Percentiles rank a stretch among this genome's conserved stretches.
Evolutionary conservation across 352 stramenopile genomes (phyloP).

Genomic region (Phytophthora cryptogea): DNA sequence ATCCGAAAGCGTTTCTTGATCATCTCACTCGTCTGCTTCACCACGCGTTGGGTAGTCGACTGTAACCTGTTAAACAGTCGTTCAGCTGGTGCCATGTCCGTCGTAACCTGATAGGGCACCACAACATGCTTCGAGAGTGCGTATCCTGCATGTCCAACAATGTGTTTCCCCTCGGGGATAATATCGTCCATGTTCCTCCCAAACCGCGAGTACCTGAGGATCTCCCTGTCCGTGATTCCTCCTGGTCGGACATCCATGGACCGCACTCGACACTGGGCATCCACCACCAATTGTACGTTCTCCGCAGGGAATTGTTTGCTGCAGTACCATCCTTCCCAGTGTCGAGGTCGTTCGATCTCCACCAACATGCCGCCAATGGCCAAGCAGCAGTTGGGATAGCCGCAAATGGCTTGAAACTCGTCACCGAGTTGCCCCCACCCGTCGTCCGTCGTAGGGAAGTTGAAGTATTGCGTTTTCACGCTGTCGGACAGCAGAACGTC

Average conservation of each 20-base stretch:
- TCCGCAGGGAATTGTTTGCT: constrained; percentile 24
- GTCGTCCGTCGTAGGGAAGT: constrained; percentile 12
- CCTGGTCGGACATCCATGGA: constrained; percentile 30
- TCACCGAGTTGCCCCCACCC: constrained; percentile 19
- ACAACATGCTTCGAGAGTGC: constrained; percentile 20
- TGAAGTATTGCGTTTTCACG: constrained; percentile 24
- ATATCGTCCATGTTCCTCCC: constrained; percentile 16
- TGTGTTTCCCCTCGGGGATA: constrained; percentile 24
- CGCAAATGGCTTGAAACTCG: constrained; percentile 25
- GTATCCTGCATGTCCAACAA: constrained; percentile 24
- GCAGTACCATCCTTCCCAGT: constrained; percentile 30
- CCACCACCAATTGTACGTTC: constrained; percentile 33
- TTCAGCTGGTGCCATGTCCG: constrained; percentile 6
- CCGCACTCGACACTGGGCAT: constrained; percentile 22
- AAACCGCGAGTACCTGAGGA: constrained; percentile 23
- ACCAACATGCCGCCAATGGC: constrained; percentile 27
- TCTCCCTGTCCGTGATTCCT: constrained; percentile 22
- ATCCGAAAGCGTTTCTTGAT: constrained; percentile 29
- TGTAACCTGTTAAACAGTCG: constrained; percentile 25
- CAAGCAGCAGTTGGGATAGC: constrained; percentile 27
- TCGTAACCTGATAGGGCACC: constrained; percentile 22
- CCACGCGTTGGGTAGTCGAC: constrained; percentile 13
- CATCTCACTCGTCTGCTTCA: constrained; percentile 27
- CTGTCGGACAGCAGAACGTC: constrained; percentile 20
- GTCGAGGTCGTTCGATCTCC: constrained; percentile 23